Evolutionary conservation across 768 basidiomycete species (phyloP).

Genomic region (Rhizopogon salebrosus): DNA sequence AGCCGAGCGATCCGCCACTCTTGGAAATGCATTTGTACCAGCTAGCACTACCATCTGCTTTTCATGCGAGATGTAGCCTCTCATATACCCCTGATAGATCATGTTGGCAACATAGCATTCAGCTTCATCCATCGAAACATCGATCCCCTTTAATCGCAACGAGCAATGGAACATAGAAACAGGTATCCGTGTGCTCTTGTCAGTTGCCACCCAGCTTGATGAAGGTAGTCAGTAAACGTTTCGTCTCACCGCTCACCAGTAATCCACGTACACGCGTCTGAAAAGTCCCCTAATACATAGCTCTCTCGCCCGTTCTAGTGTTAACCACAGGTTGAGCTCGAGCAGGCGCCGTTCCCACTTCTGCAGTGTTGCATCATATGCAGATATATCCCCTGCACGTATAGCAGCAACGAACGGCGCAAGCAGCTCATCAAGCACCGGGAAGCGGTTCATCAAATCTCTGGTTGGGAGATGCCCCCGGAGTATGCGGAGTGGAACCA

Average conservation of each 20-base stretch:
- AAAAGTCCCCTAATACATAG: constrained; percentile 82
- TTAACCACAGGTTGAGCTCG: constrained; percentile 83
- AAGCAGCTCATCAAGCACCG: constrained; percentile 68
- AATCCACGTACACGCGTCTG: constrained; percentile 56
- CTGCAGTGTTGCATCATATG: constrained; percentile 79
- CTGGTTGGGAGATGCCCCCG: constrained; percentile 81
- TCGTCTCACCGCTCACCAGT: not conserved
- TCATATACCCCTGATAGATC: constrained; percentile 89
- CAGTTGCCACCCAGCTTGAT: constrained; percentile 72
- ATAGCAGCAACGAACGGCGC: constrained; percentile 79
- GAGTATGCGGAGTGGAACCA: constrained; percentile 85
- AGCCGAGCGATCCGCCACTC: constrained; percentile 53
- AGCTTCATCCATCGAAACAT: constrained; percentile 73
- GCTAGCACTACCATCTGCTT: constrained; percentile 92
- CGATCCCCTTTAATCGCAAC: constrained; percentile 63
- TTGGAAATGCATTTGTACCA: constrained; percentile 75
- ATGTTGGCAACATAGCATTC: constrained; percentile 94
- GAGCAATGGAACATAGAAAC: constrained; percentile 79
- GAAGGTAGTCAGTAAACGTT: not conserved
- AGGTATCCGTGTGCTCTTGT: constrained; percentile 73
- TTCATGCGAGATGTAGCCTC: constrained; percentile 95
- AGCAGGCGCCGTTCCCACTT: constrained; percentile 67
- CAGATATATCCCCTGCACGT: constrained; percentile 64
- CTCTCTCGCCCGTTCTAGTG: constrained; percentile 84
- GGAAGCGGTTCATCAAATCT: constrained; percentile 67